Base-by-base conservation (phyloP, 208 protist species). In the Acanthamoeba castellanii region DNA sequence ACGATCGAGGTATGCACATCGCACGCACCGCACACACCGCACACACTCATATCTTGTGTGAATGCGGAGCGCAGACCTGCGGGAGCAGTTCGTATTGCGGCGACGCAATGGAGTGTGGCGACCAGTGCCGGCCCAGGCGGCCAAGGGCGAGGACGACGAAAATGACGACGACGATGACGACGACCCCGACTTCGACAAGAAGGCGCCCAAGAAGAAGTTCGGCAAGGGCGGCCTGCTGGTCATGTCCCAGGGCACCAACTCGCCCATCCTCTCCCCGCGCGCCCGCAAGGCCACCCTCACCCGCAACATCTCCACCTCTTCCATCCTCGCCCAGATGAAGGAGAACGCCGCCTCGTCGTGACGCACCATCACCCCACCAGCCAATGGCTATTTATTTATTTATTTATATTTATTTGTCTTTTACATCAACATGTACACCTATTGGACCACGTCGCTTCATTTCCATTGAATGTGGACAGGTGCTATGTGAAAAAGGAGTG, bases 261-360 rank as follows among this genome's bases (percentile, higher is more conserved):
- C 37, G 22, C 42, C 72, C 3, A 42, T 50, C 11, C n/a, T 81
- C 32, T 81, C 72, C 4, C 72, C 72, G 42, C 72, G 72, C 30
- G 72, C 72, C 30, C 3, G 34, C 14, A 81, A 81, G 72, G 72
- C 72, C 37, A 81, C 32, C 37, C 72, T 81, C 72, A 47, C 72
- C 20, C 72, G 72, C 72, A 81, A 81, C 72, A 50, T 81, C 72
- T 81, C 72, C 72, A 81, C 72, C 18, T 27, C 72, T 34, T 50
- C 32, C 72, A 81, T 81, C 42, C 72, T 81, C 34, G 72, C 72
- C 72, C 72, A 81, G 72, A 81, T 81, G 72, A 81, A 81, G 72
- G 72, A 81, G 72, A 81, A 81, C 37, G 72, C 72, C 72, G 42
- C 37, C 72, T 37, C 72, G 14, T 81, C 42, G 42, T 76, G 30